Evolutionary conservation across 2,329 filamentous ascomycete species (phyloP), one percentile per base, ranked within the genome.

Genomic region (Beauveria brongniartii): DNA sequence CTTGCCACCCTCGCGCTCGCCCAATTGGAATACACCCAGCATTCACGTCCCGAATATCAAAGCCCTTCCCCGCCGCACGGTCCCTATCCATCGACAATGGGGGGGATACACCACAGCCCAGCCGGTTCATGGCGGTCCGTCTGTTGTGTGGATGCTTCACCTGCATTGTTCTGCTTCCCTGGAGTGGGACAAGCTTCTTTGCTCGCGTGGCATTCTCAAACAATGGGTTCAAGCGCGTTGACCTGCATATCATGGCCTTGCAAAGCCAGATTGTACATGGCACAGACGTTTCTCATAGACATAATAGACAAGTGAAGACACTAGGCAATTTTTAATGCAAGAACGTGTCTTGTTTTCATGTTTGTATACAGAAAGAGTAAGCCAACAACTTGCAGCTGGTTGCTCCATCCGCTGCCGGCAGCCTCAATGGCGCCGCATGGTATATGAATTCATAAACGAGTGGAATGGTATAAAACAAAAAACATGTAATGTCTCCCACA

Each of bases 401-500:
- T 55, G 26, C 18, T 30, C 34, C 55, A 57, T 50, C 55, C 20
- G 55, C 55, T 48, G 44, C 44, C 30, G 28, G 44, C 44, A 50
- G 55, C 44, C 43, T 30, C 37, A 28, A 22, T 52, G 37, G 30
- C 47, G n/a, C 47, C 56, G 47, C 37, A 43, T 58, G 56, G 56
- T 59, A 52, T 58, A 51, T 28, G 30, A 16, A 22, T 47, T 46
- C 43, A 34, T 37, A 62, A 28, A 34, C 53, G 57, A 61, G 61
- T 60, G 57, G 30, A 34, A 61, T 63, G 57, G 30, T 63, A 40
- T 43, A 59, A 37, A 57, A 47, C 34, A 46, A 34, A 43, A 62
- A 26, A 7, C 26, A 28, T 28, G 26, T 2, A 8, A 24, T 12
- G 30, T 34, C 8, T 22, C 28, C 41, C 54, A 28, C 43, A 41